Conservation (phyloP, 2,329 filamentous ascomycete species). For the Arachnopeziza araneosa region DNA sequence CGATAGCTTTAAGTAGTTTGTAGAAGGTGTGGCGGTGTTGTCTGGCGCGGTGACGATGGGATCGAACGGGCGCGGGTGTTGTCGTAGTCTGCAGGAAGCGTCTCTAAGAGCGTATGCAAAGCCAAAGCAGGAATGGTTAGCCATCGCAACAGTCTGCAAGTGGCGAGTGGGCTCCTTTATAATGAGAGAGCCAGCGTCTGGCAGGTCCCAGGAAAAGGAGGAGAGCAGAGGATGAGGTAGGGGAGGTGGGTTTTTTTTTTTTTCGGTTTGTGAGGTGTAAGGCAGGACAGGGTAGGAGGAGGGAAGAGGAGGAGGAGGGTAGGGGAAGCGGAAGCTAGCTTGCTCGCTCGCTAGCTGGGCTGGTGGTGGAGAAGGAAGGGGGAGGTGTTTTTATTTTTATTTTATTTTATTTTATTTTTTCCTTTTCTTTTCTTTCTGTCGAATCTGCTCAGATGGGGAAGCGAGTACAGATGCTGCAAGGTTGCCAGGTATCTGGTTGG, state of each 20-base stretch:
- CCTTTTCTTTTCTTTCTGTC: too few species aligned
- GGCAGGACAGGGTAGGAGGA: neutral
- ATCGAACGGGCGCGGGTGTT: neutral
- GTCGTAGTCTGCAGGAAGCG: neutral
- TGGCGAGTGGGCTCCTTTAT: neutral
- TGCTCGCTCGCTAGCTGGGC: neutral
- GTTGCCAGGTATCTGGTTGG: neutral
- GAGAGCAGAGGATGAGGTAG: neutral
- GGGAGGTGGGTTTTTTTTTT: too few species aligned
- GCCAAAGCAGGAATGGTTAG: neutral
- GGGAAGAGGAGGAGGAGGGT: neutral
- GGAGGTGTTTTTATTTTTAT: too few species aligned
- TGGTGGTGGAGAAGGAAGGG: neutral
- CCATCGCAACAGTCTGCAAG: neutral
- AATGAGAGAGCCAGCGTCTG: neutral
- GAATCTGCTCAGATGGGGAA: neutral
- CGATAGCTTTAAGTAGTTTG: neutral
- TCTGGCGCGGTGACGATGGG: neutral
- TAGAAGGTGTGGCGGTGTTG: neutral
- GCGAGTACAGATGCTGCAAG: neutral
- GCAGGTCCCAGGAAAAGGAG: neutral
- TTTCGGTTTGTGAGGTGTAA: neutral
- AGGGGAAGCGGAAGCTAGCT: neutral
- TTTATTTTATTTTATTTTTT: too few species aligned
- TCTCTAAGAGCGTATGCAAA: neutral